Evolutionary conservation across 345 rosid genomes (phyloP).

Genomic region (Linum usitatissimum): DNA sequence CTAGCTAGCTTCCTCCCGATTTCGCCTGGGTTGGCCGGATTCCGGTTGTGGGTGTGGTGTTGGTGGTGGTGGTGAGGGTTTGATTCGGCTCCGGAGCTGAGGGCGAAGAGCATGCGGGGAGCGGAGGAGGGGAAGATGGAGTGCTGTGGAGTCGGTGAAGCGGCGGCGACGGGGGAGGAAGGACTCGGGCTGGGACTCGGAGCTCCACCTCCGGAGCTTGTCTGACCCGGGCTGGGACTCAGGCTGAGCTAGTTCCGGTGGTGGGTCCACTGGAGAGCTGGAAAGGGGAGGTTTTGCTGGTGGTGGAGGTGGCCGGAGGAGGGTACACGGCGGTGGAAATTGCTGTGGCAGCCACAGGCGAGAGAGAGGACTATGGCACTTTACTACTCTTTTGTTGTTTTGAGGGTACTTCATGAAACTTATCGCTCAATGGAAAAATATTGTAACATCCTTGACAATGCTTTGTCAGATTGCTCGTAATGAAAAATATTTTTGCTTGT

Average conservation of each 20-base stretch:
- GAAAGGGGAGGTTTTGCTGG: slow-evolving; percentile 2
- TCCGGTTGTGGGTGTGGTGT: no score
- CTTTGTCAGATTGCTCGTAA: no score
- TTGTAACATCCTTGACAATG: no score
- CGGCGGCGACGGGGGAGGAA: slow-evolving; percentile 13
- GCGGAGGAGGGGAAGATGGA: slow-evolving; percentile 57
- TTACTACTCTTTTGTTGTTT: no score
- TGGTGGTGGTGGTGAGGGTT: slow-evolving; percentile 11
- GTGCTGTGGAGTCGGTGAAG: slow-evolving; percentile 51
- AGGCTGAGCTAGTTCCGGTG: slow-evolving; percentile 15
- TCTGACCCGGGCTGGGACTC: slow-evolving; percentile 25
- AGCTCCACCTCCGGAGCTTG: slow-evolving; percentile 12
- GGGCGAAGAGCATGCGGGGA: slow-evolving; percentile 44
- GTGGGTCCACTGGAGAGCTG: slow-evolving; percentile 17
- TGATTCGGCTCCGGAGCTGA: slow-evolving; percentile 34
- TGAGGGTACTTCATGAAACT: no score
- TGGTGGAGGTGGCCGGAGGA: slow-evolving; percentile 10
- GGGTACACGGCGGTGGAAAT: slow-evolving; percentile 71
- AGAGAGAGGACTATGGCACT: no score
- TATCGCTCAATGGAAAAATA: no score
- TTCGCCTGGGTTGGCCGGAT: slow-evolving; percentile 14
- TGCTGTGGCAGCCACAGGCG: slow-evolving; percentile 92
- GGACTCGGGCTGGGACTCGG: slow-evolving; percentile 26
- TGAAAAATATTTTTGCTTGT: no score
- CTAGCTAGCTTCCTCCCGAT: slow-evolving; percentile 43